phyloP scores from a whole-genome alignment of 805 yeast species.

The Scheffersomyces amazonensis region DNA sequence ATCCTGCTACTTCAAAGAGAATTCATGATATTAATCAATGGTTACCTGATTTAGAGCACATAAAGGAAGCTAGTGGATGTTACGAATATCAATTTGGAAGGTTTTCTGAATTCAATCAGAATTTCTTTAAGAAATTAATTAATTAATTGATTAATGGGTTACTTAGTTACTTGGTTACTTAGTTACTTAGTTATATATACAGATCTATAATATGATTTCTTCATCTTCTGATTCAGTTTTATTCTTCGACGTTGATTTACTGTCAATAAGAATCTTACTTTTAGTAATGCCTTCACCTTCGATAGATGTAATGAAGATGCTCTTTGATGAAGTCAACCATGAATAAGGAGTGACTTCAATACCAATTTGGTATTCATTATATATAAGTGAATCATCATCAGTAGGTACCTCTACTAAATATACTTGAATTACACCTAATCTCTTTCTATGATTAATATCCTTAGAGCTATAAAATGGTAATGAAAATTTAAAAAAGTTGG shows the following conservation, averaged over 20 bases:
- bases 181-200: conserved; percentile 2
- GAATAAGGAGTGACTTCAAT: conserved; percentile 16
- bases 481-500: conserved; percentile 37
- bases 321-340: conserved; percentile 3
- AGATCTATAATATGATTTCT: conserved; percentile 9
- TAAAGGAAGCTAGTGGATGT: conserved; percentile 44
- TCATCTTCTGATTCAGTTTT: conserved; percentile 5
- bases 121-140: conserved; percentile 12
- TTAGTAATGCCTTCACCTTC: conserved; percentile 7
- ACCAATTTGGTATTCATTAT: conserved; percentile 14
- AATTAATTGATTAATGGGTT: not conserved
- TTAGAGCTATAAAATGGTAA: conserved; percentile 26
- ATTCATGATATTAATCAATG: conserved; percentile 65
- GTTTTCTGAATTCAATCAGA: conserved; percentile 13
- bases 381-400: conserved; percentile 2
- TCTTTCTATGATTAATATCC: conserved; percentile 12
- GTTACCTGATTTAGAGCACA: conserved; percentile 55
- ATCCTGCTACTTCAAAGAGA: conserved; percentile 80
- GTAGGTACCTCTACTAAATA: conserved; percentile 22
- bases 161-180: not conserved
- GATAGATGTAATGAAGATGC: conserved; percentile 2
- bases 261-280: conserved; percentile 9
- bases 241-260: conserved; percentile 8
- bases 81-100: conserved; percentile 15
- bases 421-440: conserved; percentile 32